Base-by-base conservation (phyloP, 306 rosid species). In the Lithocarpus polystachyus region DNA sequence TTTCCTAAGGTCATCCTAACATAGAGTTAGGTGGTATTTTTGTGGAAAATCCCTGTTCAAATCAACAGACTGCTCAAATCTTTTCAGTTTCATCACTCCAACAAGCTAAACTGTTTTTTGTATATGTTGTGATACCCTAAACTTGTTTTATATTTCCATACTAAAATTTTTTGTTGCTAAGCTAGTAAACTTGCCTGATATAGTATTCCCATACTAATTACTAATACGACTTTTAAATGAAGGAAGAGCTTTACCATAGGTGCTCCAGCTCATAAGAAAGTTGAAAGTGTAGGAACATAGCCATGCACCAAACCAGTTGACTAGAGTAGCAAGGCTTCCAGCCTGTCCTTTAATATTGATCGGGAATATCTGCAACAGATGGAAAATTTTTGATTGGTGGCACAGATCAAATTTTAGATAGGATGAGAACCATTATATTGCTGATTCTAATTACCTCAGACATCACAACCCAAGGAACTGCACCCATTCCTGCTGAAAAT, bases 271-370 rank as follows among this genome's bases (percentile, higher is more conserved):
- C 92, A 91, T 84, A 26, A 94, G 91, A 82, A 83, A 94, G 88
- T 94, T 94, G 87, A 92, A 94, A 75, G 93, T 94, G 82, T 88
- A 94, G 54, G 97, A 94, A 83, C 92, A 88, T 75, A 87, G 33
- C 97, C 99, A 94, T 75, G 97, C 97, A 22, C 95, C 95, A 77
- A 94, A 89, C 99, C 97, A 94, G 84, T 94, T 94, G 82, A 88
- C 86, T 29, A 95, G 80, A 24, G 99, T 94, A 69, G 97, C 97
- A 72, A 86, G 35, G 87, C 98, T 95, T 85, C 99, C 99, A 17
- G 92, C 96, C 51, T 56, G 80, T 19, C 97, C 99, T 83, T 92
- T 91, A 23, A 95, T 90, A 81, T 92, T 92, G 73, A 95, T 87
- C 9, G 97, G 97, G 87, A 95, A 95, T 79, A 92, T 89, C 98